These are phyloP conservation scores for Botryotinia globosa DNA, from an alignment of 2,329 filamentous ascomycete species.

Conservation along the genomic window DNA sequence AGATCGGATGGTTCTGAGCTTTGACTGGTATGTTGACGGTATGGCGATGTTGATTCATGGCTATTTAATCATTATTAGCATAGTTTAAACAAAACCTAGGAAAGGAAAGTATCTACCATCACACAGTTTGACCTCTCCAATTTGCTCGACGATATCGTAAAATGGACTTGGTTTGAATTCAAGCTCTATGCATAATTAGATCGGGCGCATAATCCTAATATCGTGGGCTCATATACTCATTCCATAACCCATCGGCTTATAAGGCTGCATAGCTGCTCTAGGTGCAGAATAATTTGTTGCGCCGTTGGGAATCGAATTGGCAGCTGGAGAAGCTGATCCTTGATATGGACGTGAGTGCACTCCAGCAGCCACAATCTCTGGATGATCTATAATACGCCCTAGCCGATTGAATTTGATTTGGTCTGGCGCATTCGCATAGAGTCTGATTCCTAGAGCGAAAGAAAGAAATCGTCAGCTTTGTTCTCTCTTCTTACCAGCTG, in stretches of 20 bases:
- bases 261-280: conserved; percentile 17
- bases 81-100: neutral
- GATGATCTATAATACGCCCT: conserved; percentile 32
- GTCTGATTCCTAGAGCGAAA: conserved; percentile 29
- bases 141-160: conserved; percentile 64
- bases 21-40: conserved; percentile 57
- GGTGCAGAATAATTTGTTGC: neutral
- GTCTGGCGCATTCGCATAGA: conserved; percentile 29
- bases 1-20: conserved; percentile 47
- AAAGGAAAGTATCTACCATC: conserved; percentile 57
- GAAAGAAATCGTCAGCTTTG: conserved; percentile 10
- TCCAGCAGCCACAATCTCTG: conserved; percentile 17
- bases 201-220: neutral
- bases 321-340: conserved; percentile 27
- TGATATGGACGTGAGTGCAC: neutral
- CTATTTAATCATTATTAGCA: conserved; percentile 29
- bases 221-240: conserved; percentile 18
- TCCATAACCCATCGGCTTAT: conserved; percentile 12
- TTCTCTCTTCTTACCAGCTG: neutral
- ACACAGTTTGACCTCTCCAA: conserved; percentile 65
- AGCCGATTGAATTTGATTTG: conserved; percentile 32
- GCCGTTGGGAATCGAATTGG: conserved; percentile 14
- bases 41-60: conserved; percentile 39
- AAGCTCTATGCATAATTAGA: conserved; percentile 38
- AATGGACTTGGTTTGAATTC: conserved; percentile 80